Percentiles rank a stretch among this genome's conserved stretches.
phyloP scores from a whole-genome alignment of 305 asterid species.

The Rubia balearica region DNA sequence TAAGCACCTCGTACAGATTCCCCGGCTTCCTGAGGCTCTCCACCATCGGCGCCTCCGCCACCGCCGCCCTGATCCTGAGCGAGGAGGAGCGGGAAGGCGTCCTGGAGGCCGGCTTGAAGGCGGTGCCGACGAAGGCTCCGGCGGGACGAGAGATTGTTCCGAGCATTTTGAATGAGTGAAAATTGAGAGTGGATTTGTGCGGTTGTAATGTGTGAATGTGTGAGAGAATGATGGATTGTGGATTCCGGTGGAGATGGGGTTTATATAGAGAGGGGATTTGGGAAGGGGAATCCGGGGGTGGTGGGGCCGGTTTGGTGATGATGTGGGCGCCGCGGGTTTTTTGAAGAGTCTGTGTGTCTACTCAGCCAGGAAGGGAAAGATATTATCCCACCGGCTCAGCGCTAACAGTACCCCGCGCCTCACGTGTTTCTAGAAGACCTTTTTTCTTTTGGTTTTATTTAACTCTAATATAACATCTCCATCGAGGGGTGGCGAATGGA shows the following conservation, averaged over 20 bases:
- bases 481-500: too few relatives aligned
- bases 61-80: slow-evolving; percentile 19
- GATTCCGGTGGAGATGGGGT: background rate
- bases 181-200: background rate
- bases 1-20: slow-evolving; percentile 45
- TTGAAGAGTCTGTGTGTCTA: background rate
- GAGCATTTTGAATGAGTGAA: slow-evolving; percentile 21
- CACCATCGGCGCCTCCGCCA: slow-evolving; percentile 21
- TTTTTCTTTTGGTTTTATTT: too few relatives aligned
- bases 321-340: slow-evolving; percentile 8
- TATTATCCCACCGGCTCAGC: background rate
- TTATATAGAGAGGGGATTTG: background rate
- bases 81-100: slow-evolving; percentile 4
- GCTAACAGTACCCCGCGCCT: too few relatives aligned
- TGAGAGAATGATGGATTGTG: background rate
- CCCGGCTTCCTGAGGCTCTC: background rate
- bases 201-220: background rate
- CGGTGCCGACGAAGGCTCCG: slow-evolving; percentile 7
- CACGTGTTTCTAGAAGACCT: too few relatives aligned
- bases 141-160: slow-evolving; percentile 23
- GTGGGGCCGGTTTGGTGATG: background rate
- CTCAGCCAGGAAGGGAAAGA: background rate
- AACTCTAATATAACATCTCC: too few relatives aligned
- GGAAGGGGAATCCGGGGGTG: background rate
- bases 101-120: slow-evolving; percentile 8